Conservation (phyloP, 345 rosid species). For the Heritiera fomes region DNA sequence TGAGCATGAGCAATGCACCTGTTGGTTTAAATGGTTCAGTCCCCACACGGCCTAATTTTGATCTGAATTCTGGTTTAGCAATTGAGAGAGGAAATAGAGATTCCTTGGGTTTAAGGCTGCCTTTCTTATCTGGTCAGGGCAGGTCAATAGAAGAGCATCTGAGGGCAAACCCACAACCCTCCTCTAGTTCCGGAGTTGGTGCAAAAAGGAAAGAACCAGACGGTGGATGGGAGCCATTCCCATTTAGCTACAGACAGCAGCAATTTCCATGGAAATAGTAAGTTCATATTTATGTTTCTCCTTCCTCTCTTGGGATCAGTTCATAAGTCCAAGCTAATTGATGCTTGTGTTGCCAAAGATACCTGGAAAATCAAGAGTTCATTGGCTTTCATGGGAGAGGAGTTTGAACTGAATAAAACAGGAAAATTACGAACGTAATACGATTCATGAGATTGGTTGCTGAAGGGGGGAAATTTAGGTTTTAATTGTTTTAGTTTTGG, state of each 20-base stretch:
- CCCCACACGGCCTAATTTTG: constrained; percentile 57
- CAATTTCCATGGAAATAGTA: constrained; percentile 75
- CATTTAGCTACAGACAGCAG: constrained; percentile 44
- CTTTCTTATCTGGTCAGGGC: constrained; percentile 55
- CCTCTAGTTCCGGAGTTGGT: constrained; percentile 61
- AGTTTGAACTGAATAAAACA: constrained; percentile 46
- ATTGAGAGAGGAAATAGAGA: constrained; percentile 63
- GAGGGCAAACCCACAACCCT: constrained; percentile 51
- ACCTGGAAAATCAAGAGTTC: constrained; percentile 28
- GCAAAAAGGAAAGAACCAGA: constrained; percentile 87
- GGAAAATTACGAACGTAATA: constrained; percentile 34
- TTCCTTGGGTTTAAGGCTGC: constrained; percentile 52
- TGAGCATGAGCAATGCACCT: constrained; percentile 59
- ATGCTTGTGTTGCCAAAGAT: constrained; percentile 31
- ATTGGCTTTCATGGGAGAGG: constrained; percentile 36
- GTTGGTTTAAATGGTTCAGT: constrained; percentile 52
- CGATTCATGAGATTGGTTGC: constrained; percentile 51
- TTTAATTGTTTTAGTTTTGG: constrained; percentile 38
- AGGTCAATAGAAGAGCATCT: constrained; percentile 57
- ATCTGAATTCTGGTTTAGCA: constrained; percentile 66
- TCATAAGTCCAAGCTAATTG: constrained; percentile 28
- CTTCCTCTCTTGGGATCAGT: constrained; percentile 16
- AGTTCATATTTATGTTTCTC: constrained; percentile 23
- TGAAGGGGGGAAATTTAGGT: constrained; percentile 36
- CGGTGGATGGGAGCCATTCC: constrained; percentile 60